A percentile compares a stretch with the other conserved stretches of the same genome.
Evolutionary conservation across 164 flowering plant species (phyloP).

Genomic region (Tinospora cordifolia): DNA sequence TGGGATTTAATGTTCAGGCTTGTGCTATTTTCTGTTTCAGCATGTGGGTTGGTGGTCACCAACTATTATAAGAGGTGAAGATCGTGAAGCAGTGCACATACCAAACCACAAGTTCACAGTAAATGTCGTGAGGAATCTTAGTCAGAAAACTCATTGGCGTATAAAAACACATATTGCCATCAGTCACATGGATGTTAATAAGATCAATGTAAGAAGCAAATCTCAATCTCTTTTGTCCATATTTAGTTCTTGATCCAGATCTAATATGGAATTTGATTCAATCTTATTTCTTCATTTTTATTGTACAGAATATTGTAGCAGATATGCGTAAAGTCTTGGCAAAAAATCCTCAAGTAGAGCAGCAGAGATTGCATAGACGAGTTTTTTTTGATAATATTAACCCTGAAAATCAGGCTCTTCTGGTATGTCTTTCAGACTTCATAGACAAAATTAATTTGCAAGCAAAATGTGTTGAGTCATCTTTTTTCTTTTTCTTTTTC

Average conservation of each 20-base stretch:
- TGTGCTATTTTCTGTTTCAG: slow-evolving; percentile 30
- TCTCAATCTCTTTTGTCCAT: slow-evolving; percentile 1
- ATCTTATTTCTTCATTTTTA: slow-evolving; percentile 3
- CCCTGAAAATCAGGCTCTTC: slow-evolving; percentile 85
- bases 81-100: slow-evolving; percentile 94
- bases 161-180: slow-evolving; percentile 86
- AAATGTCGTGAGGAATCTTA: slow-evolving; percentile 90
- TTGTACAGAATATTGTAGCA: slow-evolving; percentile 73
- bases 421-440: slow-evolving; percentile 35
- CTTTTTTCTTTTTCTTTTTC: too few relatives aligned
- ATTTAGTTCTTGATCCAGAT: not conserved
- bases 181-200: slow-evolving; percentile 87
- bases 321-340: slow-evolving; percentile 98
- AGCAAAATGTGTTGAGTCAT: too few relatives aligned
- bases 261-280: slow-evolving; percentile 1
- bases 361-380: slow-evolving; percentile 86
- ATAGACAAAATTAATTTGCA: too few relatives aligned
- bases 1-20: not conserved
- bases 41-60: slow-evolving; percentile 99
- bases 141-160: slow-evolving; percentile 97
- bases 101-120: slow-evolving; percentile 95
- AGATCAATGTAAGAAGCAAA: slow-evolving; percentile 65
- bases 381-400: slow-evolving; percentile 68
- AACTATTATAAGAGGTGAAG: slow-evolving; percentile 90
- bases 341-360: slow-evolving; percentile 96